These are phyloP conservation scores for Lotmaria passim DNA, from an alignment of 208 protist genomes.

Conservation along the genomic window DNA sequence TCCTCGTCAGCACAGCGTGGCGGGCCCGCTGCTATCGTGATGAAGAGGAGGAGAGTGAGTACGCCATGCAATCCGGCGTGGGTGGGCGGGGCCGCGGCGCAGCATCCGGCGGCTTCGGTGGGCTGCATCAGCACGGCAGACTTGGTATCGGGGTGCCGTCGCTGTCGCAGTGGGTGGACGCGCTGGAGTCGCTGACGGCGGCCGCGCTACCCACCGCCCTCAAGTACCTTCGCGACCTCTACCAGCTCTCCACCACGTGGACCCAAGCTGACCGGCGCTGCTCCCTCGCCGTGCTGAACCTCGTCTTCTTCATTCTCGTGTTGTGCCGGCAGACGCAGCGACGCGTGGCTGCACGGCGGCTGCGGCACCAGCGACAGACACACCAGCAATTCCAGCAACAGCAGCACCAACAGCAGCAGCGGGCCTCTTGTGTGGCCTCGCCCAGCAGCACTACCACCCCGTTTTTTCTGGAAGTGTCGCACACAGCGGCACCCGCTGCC, in stretches of 20 bases:
- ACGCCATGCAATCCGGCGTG: neutral
- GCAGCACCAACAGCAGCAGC: neutral
- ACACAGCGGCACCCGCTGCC: neutral
- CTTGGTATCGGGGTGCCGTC: slow-evolving; percentile 22
- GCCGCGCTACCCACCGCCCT: slow-evolving; percentile 34
- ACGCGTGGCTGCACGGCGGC: slow-evolving; percentile 1
- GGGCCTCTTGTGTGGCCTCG: slow-evolving; percentile 1
- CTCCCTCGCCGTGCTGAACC: slow-evolving; percentile 37
- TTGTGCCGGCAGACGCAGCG: slow-evolving; percentile 27
- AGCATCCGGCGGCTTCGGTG: neutral
- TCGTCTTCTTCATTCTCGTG: slow-evolving; percentile 46
- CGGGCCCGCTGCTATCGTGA: slow-evolving; percentile 1
- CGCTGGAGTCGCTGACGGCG: slow-evolving; percentile 38
- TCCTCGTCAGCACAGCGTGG: slow-evolving; percentile 22
- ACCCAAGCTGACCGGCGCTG: slow-evolving; percentile 20
- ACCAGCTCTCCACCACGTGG: slow-evolving; percentile 19
- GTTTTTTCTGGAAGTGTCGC: slow-evolving; percentile 7
- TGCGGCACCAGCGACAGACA: neutral
- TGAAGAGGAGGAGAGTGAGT: slow-evolving; percentile 9
- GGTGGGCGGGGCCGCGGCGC: neutral
- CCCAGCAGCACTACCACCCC: slow-evolving; percentile 15
- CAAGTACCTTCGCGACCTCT: slow-evolving; percentile 38
- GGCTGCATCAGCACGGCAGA: neutral
- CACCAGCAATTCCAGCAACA: neutral
- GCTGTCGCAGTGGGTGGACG: slow-evolving; percentile 34